phyloP scores from a whole-genome alignment of 768 basidiomycete species.

The Lactarius hengduanensis region DNA sequence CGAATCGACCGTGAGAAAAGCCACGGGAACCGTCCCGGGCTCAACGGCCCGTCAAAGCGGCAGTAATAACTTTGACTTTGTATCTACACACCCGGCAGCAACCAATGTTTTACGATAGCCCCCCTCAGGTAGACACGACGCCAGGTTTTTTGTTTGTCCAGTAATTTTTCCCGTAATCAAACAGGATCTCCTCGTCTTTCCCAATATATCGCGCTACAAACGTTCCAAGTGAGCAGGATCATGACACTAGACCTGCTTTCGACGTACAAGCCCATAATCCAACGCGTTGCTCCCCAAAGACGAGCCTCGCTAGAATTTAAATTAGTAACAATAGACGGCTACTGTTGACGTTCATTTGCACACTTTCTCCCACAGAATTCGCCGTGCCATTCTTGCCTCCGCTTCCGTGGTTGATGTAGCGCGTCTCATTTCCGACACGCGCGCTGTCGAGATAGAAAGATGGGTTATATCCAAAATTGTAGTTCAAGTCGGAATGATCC shows the following conservation, averaged over 20 bases:
- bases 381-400: constrained; percentile 21
- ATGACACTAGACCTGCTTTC: background rate
- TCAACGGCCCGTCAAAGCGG: constrained; percentile 8
- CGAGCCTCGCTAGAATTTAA: constrained; percentile 45
- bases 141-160: background rate
- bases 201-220: constrained; percentile 1
- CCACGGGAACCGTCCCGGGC: background rate
- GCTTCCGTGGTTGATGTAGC: constrained; percentile 64
- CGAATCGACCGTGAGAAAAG: constrained; percentile 14
- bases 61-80: too few relatives aligned
- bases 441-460: constrained; percentile 51
- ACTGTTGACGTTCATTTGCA: constrained; percentile 15
- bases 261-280: constrained; percentile 57
- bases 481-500: constrained; percentile 52
- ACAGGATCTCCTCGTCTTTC: constrained; percentile 15
- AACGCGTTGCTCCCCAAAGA: constrained; percentile 68
- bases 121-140: background rate
- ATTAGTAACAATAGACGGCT: background rate
- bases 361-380: constrained; percentile 52
- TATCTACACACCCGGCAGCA: background rate
- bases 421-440: constrained; percentile 57
- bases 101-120: too few relatives aligned
- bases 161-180: constrained; percentile 18
- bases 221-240: background rate
- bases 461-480: constrained; percentile 56